Evolutionary conservation across 1,139 yeast species (phyloP), one percentile per base, ranked within the genome.

Genomic region (Suhomyces ambrosiae): DNA sequence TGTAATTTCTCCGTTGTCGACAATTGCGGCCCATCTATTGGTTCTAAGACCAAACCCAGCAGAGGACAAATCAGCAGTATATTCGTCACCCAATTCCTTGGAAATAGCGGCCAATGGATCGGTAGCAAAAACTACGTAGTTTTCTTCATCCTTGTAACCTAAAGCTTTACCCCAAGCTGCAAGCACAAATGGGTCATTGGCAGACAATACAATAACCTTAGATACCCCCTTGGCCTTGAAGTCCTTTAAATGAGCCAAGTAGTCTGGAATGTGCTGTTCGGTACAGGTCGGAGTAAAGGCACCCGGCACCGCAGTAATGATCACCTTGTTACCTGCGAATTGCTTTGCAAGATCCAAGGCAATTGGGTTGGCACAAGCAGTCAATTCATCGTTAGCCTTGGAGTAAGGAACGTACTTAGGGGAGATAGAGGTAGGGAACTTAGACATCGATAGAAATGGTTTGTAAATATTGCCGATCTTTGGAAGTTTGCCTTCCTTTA

Each of bases 131-230:
- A 81, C 74, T 39, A 83, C 60, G 45, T 54, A 65, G 46, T 64
- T 76, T 56, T 49, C 68, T 46, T 69, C 47, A 27, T 45, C 43
- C 41, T 64, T 65, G 52, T 63, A 68, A 27, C 80, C 80, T 40
- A 86, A 68, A 13, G 80, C 79, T 65, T 84, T 85, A 46, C 86
- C 90, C 94, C 95, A 86, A 26, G 94, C 94, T 46, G 77, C 67
- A 60, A 71, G 69, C 40, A 88, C 94, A 58, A 87, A 16, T 23
- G 96, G 86, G 53, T 86, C 88, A 64, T 88, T 90, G 43, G 87
- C 86, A 36, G 94, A 76, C 42, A 86, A 59, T 21, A 88, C 83
- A 43, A 87, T 69, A 37, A 89, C 69, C 53, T 78, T 78, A 56
- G 82, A 86, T 29, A 85, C 86, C 23, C 89, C 87, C 64, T 83